A percentile compares a stretch with the other conserved stretches of the same genome.
Conservation (phyloP, 768 basidiomycete species). For the Aureoboletus auriporus region DNA sequence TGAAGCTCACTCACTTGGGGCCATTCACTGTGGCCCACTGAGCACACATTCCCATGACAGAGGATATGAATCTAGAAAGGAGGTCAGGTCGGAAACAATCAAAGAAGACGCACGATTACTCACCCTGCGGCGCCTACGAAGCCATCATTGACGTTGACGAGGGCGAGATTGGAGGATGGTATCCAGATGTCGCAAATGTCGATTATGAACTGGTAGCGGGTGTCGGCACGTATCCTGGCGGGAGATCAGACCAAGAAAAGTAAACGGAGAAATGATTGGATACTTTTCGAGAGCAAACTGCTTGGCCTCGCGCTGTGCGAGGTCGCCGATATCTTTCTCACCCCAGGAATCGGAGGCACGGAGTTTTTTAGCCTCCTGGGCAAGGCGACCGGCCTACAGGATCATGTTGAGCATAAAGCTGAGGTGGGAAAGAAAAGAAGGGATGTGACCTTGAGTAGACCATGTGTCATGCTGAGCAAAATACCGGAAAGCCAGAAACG, state of each 20-base stretch:
- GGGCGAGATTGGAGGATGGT: constrained; percentile 77
- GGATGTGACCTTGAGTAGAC: constrained; percentile 56
- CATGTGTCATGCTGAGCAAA: constrained; percentile 68
- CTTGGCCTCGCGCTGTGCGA: constrained; percentile 62
- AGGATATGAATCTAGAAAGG: constrained; percentile 56
- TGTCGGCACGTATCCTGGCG: constrained; percentile 55
- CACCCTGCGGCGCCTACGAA: constrained; percentile 83
- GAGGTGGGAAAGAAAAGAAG: rapidly evolving
- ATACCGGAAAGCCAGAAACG: constrained; percentile 90
- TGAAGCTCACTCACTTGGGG: constrained; percentile 31
- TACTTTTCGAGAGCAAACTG: constrained; percentile 55
- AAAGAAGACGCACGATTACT: constrained; percentile 23
- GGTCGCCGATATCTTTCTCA: constrained; percentile 66
- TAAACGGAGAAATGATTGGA: constrained; percentile 18
- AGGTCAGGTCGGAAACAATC: constrained; percentile 3
- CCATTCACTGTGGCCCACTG: constrained; percentile 58
- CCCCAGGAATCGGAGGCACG: constrained; percentile 41
- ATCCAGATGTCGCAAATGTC: constrained; percentile 88
- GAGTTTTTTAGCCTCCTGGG: constrained; percentile 55
- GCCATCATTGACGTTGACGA: constrained; percentile 80
- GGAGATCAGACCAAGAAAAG: constrained; percentile 4
- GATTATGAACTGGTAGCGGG: constrained; percentile 76
- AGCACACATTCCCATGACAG: constrained; percentile 61
- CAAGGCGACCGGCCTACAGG: constrained; percentile 54
- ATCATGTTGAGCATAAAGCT: neutral